Evolutionary conservation across 306 rosid genomes (phyloP).

Genomic region (Macrotyloma uniflorum): DNA sequence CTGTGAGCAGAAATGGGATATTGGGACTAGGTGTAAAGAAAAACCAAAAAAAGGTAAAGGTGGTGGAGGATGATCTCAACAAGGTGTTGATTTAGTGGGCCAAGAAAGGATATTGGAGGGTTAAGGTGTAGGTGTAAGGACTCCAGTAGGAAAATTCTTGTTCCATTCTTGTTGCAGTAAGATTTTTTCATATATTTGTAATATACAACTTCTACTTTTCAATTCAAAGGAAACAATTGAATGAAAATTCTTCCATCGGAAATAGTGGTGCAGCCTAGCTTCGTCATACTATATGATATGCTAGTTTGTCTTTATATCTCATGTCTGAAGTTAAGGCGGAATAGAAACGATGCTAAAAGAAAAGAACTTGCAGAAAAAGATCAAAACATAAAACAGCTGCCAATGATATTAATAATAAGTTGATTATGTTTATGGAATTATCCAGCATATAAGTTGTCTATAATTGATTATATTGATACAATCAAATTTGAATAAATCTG

Average conservation of each 20-base stretch:
- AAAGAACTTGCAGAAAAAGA: slow-evolving; percentile 11
- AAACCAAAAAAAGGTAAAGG: background rate
- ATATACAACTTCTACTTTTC: slow-evolving; percentile 25
- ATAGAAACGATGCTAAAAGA: slow-evolving; percentile 6
- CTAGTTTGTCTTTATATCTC: background rate
- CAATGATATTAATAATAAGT: background rate
- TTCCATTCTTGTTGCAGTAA: slow-evolving; percentile 22
- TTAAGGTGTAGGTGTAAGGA: slow-evolving; percentile 27
- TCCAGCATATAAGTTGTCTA: background rate
- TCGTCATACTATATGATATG: background rate
- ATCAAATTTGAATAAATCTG: slow-evolving; percentile 15
- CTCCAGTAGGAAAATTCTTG: slow-evolving; percentile 40
- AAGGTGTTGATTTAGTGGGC: slow-evolving; percentile 14
- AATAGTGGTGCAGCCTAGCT: background rate
- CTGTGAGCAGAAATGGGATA: slow-evolving; percentile 25
- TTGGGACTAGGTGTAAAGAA: slow-evolving; percentile 12
- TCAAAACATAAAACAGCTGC: background rate
- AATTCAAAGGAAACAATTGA: slow-evolving; percentile 30
- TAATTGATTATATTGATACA: background rate
- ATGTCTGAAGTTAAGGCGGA: no score
- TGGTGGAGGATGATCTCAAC: background rate
- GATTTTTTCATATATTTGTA: slow-evolving; percentile 48
- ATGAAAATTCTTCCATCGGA: slow-evolving; percentile 10
- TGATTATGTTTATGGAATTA: background rate
- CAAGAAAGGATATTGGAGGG: slow-evolving; percentile 28